phyloP scores from a whole-genome alignment of 768 basidiomycete species.

The Clitopilus hobsonii region DNA sequence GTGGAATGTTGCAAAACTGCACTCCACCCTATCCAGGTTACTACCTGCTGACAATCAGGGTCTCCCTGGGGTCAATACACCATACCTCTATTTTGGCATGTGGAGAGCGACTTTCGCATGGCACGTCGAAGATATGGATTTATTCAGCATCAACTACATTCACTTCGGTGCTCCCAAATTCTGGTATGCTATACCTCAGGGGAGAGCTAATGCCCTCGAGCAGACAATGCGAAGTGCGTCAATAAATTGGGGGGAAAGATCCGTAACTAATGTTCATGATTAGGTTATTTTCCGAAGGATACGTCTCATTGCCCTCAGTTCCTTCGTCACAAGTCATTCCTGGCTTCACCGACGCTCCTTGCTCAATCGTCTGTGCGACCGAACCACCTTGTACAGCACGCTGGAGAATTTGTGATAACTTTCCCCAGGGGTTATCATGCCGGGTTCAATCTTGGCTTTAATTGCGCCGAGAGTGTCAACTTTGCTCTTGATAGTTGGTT shows the following conservation, averaged over 20 bases:
- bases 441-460: slow-evolving; percentile 94
- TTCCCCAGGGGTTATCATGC: slow-evolving; percentile 95
- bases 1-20: slow-evolving; percentile 95
- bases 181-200: slow-evolving; percentile 97
- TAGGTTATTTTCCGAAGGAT: slow-evolving; percentile 85
- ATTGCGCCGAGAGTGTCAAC: slow-evolving; percentile 96
- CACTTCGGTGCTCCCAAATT: slow-evolving; percentile 97
- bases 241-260: too few species aligned
- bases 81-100: slow-evolving; percentile 99
- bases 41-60: slow-evolving; percentile 62
- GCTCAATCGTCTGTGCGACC: slow-evolving; percentile 76
- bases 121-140: slow-evolving; percentile 99
- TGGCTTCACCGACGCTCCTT: slow-evolving; percentile 82
- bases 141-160: slow-evolving; percentile 98
- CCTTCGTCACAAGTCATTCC: slow-evolving; percentile 93
- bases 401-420: slow-evolving; percentile 95
- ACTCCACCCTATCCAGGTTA: slow-evolving; percentile 80
- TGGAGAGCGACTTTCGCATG: slow-evolving; percentile 98
- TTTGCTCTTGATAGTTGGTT: slow-evolving; percentile 96
- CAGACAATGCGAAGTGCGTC: slow-evolving; percentile 82
- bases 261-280: too few species aligned
- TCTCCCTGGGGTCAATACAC: slow-evolving; percentile 93
- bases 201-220: slow-evolving; percentile 77
- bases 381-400: slow-evolving; percentile 86
- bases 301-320: slow-evolving; percentile 86